phyloP scores from a whole-genome alignment of 176 grass and related monocot genomes.

The Carex cristatella region DNA sequence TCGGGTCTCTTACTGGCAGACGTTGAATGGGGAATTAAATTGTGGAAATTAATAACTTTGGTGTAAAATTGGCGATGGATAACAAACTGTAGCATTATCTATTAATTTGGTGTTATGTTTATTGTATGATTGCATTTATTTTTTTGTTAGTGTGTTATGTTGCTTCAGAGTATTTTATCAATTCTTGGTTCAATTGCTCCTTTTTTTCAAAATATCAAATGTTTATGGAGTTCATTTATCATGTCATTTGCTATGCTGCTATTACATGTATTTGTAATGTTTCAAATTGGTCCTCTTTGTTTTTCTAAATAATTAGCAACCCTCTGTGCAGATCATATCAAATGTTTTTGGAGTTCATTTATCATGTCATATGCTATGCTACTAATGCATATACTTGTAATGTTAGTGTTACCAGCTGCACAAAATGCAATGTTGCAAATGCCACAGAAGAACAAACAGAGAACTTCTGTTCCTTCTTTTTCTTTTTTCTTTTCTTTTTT shows the following conservation, averaged over 20 bases:
- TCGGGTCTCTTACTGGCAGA: not conserved
- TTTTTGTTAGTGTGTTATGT: not conserved
- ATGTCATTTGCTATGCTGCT: not conserved
- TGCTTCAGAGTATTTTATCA: not conserved
- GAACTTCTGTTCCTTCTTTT: not conserved
- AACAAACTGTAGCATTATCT: not conserved
- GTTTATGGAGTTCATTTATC: not conserved
- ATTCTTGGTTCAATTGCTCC: not conserved
- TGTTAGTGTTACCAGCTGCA: not conserved
- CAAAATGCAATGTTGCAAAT: not conserved
- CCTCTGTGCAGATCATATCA: not conserved
- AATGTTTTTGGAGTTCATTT: not conserved
- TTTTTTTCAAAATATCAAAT: not conserved
- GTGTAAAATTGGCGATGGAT: slow-evolving; percentile 1
- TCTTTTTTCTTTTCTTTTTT: not conserved
- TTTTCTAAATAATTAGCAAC: no score
- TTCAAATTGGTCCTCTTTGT: not conserved
- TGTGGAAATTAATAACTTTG: not conserved
- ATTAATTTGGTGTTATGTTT: not conserved
- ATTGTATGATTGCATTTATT: not conserved
- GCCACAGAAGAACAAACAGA: not conserved
- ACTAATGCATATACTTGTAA: not conserved
- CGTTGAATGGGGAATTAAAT: not conserved
- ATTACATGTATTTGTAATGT: not conserved
- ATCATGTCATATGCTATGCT: not conserved